phyloP scores from a whole-genome alignment of 2,329 filamentous ascomycete species.

The Sporothrix pallida region DNA sequence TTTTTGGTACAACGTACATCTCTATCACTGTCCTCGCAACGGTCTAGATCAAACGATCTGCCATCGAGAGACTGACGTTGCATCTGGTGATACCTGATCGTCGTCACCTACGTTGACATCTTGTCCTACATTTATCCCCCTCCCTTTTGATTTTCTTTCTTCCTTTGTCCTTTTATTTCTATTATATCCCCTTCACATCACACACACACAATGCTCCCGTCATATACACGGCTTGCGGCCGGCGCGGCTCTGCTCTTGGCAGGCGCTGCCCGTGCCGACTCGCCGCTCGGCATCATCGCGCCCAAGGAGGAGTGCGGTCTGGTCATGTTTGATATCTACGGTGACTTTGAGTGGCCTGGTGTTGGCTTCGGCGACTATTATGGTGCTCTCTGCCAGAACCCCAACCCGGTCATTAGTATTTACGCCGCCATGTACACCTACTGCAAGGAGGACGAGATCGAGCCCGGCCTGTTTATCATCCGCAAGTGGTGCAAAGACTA shows the following conservation, averaged over 20 bases:
- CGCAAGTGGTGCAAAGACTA: conserved; percentile 16
- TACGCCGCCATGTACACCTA: conserved; percentile 33
- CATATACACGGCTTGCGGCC: conserved; percentile 24
- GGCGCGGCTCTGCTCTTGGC: not conserved
- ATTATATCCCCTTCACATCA: not conserved
- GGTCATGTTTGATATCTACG: conserved; percentile 16
- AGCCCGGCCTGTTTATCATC: not conserved
- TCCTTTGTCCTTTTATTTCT: not conserved
- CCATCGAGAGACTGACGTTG: not conserved
- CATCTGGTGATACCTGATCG: not conserved
- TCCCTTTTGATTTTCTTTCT: not conserved
- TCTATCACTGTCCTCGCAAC: not conserved
- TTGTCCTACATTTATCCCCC: not conserved
- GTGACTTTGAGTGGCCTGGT: conserved; percentile 26
- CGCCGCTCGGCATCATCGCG: not conserved
- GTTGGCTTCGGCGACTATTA: conserved; percentile 29
- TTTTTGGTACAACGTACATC: not conserved
- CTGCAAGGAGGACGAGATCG: conserved; percentile 26
- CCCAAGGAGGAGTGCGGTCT: conserved; percentile 26
- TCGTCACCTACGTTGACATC: not conserved
- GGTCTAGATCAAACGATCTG: conserved; percentile 10
- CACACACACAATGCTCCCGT: conserved; percentile 13
- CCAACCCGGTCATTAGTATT: conserved; percentile 28
- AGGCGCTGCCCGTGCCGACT: not conserved
- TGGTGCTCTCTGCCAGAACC: conserved; percentile 30